Evolutionary conservation across 495 filamentous ascomycete genomes (phyloP).

Genomic region (Cryomyces antarcticus): DNA sequence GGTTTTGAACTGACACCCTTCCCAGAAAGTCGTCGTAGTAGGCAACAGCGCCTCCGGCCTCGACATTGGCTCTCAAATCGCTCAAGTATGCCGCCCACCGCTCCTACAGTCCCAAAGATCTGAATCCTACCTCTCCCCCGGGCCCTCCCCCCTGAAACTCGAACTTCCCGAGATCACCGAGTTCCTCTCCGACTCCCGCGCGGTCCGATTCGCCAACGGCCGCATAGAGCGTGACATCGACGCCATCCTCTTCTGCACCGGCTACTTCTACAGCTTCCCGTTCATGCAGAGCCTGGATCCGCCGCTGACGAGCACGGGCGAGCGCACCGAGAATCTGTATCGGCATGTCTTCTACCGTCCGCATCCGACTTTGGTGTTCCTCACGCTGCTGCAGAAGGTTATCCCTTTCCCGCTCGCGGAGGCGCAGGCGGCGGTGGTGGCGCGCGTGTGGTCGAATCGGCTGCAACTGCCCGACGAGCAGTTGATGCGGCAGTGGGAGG

Average conservation of each 20-base stretch:
- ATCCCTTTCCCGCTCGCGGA: conserved; percentile 69
- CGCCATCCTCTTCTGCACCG: conserved; percentile 50
- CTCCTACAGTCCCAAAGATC: conserved; percentile 32
- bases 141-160: conserved; percentile 20
- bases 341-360: conserved; percentile 58
- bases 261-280: conserved; percentile 51
- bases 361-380: conserved; percentile 61
- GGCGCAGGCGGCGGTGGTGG: conserved; percentile 56
- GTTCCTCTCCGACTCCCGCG: conserved; percentile 29
- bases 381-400: conserved; percentile 54
- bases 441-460: conserved; percentile 50
- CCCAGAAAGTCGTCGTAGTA: conserved; percentile 46
- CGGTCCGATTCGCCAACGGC: conserved; percentile 33
- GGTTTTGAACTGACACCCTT: too few species aligned
- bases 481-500: conserved; percentile 52
- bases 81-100: conserved; percentile 25
- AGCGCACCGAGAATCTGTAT: conserved; percentile 46
- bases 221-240: conserved; percentile 39
- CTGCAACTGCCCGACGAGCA: conserved; percentile 36
- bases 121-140: conserved; percentile 15
- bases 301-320: conserved; percentile 42
- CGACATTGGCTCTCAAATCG: conserved; percentile 65
- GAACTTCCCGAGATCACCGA: conserved; percentile 37
- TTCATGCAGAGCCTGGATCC: conserved; percentile 42
- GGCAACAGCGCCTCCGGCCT: conserved; percentile 62